A percentile compares a stretch with the other conserved stretches of the same genome.
These are phyloP conservation scores for Aspergillus cavernicola DNA, from an alignment of 495 filamentous ascomycete species.

Conservation along the genomic window DNA sequence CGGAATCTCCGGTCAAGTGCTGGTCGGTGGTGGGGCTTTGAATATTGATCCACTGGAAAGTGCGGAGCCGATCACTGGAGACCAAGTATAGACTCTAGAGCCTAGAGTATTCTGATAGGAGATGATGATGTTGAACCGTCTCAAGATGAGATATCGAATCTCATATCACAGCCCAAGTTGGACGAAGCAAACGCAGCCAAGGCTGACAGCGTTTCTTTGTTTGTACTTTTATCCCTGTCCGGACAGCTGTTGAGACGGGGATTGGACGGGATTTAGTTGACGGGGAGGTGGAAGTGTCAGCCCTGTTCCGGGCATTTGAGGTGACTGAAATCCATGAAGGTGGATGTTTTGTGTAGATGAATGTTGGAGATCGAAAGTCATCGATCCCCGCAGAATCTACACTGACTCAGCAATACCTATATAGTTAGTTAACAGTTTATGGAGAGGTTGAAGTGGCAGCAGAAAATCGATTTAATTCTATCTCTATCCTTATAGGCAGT, in stretches of 20 bases:
- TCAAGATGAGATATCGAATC: too few relatives aligned
- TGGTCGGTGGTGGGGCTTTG: slow-evolving; percentile 14
- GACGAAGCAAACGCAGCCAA: neutral
- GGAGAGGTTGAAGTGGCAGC: neutral
- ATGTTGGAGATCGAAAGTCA: slow-evolving; percentile 26
- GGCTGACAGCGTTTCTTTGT: neutral
- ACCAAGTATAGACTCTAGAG: too few relatives aligned
- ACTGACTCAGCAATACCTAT: slow-evolving; percentile 28
- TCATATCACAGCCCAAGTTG: neutral
- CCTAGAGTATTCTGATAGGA: neutral
- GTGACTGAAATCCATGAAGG: too few relatives aligned
- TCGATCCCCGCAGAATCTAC: slow-evolving; percentile 36
- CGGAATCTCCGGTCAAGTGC: neutral
- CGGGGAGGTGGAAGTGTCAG: neutral
- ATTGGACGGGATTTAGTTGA: neutral
- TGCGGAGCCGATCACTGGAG: slow-evolving; percentile 9
- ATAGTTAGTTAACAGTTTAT: neutral
- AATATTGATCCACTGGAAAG: slow-evolving; percentile 5
- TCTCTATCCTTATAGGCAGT: slow-evolving; percentile 19
- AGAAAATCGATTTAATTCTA: slow-evolving; percentile 16
- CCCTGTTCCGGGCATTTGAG: too few relatives aligned
- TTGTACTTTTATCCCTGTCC: neutral
- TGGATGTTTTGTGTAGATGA: neutral
- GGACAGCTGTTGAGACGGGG: neutral
- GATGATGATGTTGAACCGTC: too few relatives aligned